Conservation (phyloP, 169 alveolate species). For the Blepharisma undulans region DNA sequence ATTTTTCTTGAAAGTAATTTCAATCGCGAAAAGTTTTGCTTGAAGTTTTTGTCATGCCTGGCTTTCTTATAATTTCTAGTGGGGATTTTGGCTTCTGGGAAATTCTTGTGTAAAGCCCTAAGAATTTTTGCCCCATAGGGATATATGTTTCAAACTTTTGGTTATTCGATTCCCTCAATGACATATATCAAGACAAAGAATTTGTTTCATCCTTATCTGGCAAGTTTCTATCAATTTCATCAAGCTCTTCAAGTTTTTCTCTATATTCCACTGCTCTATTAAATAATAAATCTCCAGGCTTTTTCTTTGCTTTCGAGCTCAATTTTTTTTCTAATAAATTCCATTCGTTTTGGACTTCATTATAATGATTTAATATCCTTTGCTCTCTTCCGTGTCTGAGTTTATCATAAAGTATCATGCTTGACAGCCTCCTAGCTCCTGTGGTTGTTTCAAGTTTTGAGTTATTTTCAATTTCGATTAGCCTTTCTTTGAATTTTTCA, state of each 20-base stretch:
- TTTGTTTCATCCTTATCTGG: background rate
- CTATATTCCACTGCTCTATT: background rate
- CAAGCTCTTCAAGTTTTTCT: background rate
- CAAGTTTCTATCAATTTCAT: background rate
- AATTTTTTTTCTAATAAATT: background rate
- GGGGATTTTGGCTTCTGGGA: background rate
- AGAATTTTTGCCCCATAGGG: constrained; percentile 1
- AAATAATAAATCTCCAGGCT: background rate
- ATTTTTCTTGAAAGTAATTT: background rate
- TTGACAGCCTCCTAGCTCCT: background rate
- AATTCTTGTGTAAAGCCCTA: constrained; percentile 17
- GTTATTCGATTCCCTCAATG: background rate
- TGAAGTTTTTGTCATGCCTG: background rate
- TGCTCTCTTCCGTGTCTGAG: background rate
- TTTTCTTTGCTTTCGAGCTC: background rate
- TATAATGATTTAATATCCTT: background rate
- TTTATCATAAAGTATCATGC: background rate
- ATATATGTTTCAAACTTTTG: background rate
- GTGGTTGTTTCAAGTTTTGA: background rate
- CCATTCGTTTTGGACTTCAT: background rate
- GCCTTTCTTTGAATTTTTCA: background rate
- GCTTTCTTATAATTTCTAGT: background rate
- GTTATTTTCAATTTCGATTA: background rate
- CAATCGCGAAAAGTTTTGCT: background rate
- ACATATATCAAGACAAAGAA: constrained; percentile 9